These are phyloP conservation scores for Plectosphaerella sp. DNA, from an alignment of 2,329 filamentous ascomycete genomes.

Conservation along the genomic window DNA sequence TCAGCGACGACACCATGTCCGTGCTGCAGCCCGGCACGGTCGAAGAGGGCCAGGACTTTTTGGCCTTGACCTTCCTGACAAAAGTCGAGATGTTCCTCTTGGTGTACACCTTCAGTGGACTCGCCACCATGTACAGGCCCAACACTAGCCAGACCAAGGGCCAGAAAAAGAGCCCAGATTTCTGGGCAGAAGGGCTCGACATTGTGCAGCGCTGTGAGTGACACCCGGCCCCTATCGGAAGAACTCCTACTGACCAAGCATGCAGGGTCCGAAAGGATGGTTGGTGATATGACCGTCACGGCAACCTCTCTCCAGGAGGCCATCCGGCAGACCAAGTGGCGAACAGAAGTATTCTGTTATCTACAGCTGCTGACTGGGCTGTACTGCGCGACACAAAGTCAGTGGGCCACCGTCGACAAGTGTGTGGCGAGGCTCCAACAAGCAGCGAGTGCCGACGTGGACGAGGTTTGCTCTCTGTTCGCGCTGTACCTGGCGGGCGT, in stretches of 20 bases:
- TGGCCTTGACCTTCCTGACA: conserved; percentile 57
- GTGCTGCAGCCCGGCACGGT: conserved; percentile 45
- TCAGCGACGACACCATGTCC: conserved; percentile 53
- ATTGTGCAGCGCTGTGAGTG: conserved; percentile 43
- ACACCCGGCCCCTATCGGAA: neutral
- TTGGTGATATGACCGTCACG: neutral
- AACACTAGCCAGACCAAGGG: conserved; percentile 13
- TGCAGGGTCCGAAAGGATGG: neutral
- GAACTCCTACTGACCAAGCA: neutral
- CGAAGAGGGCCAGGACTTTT: conserved; percentile 43
- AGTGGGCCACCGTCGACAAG: conserved; percentile 62
- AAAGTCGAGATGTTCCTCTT: conserved; percentile 54
- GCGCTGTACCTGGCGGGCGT: conserved; percentile 70
- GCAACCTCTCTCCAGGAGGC: conserved; percentile 48
- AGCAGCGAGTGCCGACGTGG: conserved; percentile 8
- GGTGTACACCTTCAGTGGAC: conserved; percentile 51
- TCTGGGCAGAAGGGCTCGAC: conserved; percentile 37
- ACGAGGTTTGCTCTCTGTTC: conserved; percentile 41
- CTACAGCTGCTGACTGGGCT: conserved; percentile 69
- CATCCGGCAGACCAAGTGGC: conserved; percentile 58
- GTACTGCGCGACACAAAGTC: conserved; percentile 63
- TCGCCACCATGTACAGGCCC: conserved; percentile 38
- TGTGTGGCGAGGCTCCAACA: conserved; percentile 49
- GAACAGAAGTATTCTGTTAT: conserved; percentile 61
- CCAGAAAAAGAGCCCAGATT: conserved; percentile 21